Evolutionary conservation across 768 basidiomycete genomes (phyloP).

Genomic region (Boletus rex-veris): DNA sequence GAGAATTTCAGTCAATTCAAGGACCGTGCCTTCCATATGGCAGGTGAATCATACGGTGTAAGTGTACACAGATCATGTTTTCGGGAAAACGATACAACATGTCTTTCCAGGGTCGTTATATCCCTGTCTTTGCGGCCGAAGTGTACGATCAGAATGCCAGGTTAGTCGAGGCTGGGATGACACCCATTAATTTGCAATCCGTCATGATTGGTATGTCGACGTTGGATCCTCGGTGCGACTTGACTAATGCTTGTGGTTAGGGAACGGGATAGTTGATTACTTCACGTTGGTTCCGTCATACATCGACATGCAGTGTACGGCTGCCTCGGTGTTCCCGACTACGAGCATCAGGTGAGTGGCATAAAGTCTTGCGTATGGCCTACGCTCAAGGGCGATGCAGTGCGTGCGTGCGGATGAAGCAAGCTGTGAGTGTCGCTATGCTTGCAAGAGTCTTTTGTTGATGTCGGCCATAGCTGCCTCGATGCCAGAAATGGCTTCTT

Average conservation of each 20-base stretch:
- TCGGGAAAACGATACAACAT: neutral
- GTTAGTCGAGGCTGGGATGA: conserved; percentile 42
- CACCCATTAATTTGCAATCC: conserved; percentile 48
- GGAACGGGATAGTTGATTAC: conserved; percentile 45
- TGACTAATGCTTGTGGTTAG: conserved; percentile 18
- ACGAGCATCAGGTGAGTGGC: conserved; percentile 22
- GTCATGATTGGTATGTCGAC: conserved; percentile 42
- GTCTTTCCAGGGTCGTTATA: conserved; percentile 43
- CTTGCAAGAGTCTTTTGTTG: neutral
- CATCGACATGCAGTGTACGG: conserved; percentile 55
- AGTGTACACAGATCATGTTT: neutral
- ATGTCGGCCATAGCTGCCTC: conserved; percentile 51
- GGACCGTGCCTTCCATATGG: conserved; percentile 59
- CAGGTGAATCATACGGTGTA: conserved; percentile 56
- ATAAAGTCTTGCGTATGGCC: neutral
- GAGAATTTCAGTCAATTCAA: conserved; percentile 71
- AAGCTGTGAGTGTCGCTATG: conserved; percentile 29
- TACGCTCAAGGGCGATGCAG: conserved; percentile 2
- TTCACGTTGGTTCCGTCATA: conserved; percentile 39
- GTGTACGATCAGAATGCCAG: conserved; percentile 47
- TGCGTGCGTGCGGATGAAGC: conserved; percentile 43
- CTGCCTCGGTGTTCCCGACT: conserved; percentile 49
- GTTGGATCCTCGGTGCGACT: neutral
- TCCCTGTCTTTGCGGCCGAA: conserved; percentile 48
- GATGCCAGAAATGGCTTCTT: conserved; percentile 58